Percentiles rank a stretch among this genome's conserved stretches.
Conservation (phyloP, 768 basidiomycete genomes). For the Boletus rex-veris region DNA sequence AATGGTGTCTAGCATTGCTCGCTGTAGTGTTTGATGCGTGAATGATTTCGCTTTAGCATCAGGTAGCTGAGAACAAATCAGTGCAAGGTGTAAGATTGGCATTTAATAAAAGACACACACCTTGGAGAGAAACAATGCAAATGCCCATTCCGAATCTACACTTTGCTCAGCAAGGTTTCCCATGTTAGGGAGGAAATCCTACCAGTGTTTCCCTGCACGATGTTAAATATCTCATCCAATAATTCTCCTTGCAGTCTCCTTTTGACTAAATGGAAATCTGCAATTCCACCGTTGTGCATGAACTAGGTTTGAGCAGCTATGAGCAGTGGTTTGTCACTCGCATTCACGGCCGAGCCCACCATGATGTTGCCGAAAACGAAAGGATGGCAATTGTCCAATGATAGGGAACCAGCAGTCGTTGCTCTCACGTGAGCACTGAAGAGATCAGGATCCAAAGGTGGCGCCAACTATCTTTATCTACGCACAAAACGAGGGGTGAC, state of each 20-base stretch:
- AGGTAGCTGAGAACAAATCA: slow-evolving; percentile 53
- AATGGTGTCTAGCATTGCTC: slow-evolving; percentile 90
- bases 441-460: slow-evolving; percentile 1
- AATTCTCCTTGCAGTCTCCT: slow-evolving; percentile 72
- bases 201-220: slow-evolving; percentile 93
- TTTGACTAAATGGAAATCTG: slow-evolving; percentile 78
- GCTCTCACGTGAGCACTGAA: slow-evolving; percentile 86
- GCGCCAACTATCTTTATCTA: slow-evolving; percentile 7
- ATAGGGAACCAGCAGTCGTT: slow-evolving; percentile 88
- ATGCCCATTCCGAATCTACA: slow-evolving; percentile 95
- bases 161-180: background rate
- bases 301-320: slow-evolving; percentile 47
- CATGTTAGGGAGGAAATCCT: slow-evolving; percentile 8
- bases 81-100: background rate
- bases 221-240: slow-evolving; percentile 80
- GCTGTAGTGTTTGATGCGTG: slow-evolving; percentile 63
- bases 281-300: slow-evolving; percentile 97
- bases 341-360: slow-evolving; percentile 42
- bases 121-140: slow-evolving; percentile 86
- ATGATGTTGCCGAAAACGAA: slow-evolving; percentile 90
- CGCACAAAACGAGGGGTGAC: slow-evolving; percentile 90
- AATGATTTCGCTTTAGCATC: slow-evolving; percentile 76
- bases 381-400: slow-evolving; percentile 92
- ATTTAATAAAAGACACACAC: slow-evolving; percentile 31
- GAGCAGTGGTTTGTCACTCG: background rate